Evolutionary conservation across 352 stramenopile genomes (phyloP), one percentile per base, ranked within the genome.

Genomic region (Phytophthora idaei): DNA sequence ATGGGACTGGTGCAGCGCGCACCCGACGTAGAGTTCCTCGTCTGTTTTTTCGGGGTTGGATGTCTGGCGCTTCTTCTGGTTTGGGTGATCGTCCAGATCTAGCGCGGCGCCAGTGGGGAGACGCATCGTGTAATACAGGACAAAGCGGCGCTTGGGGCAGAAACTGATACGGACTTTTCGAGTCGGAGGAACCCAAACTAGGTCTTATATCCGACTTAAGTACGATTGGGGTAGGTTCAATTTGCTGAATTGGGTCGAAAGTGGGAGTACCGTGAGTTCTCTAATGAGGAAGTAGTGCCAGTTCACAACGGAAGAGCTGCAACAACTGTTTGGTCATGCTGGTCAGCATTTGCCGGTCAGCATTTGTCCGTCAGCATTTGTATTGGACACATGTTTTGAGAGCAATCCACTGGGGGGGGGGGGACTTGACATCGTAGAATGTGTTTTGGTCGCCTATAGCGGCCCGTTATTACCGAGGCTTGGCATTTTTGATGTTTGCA

Each of bases 1-100:
- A 52, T 67, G 52, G 44, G 54, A 71, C 44, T 41, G 57, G 28
- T 63, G 53, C 21, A 61, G n/a, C 21, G 48, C 63, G n/a, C 47
- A 93, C 85, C 85, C 71, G 41, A 93, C 83, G 29, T 86, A 85
- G 48, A 86, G 69, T 71, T 90, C 85, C 55, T 87, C 81, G 36
- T 86, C 79, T 34, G 76, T 75, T 31, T 80, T 57, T 46, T 61
- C 49, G 3, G 45, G 37, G 39, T 36, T 61, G 28, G 8, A 39
- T 4, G 15, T 34, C 7, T 64, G 62, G 36, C 61, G 50, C 56
- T 78, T 58, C 17, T 73, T 52, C 46, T 74, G 57, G 48, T 72
- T 69, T 9, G 57, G 52, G 41, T 68, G 56, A 17, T 42, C 27
- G 25, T 71, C 32, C 63, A 65, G 37, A n/a, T 54, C 32, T 37